Conservation (phyloP, 73 alveolate species). For the Breviolum minutum region DNA sequence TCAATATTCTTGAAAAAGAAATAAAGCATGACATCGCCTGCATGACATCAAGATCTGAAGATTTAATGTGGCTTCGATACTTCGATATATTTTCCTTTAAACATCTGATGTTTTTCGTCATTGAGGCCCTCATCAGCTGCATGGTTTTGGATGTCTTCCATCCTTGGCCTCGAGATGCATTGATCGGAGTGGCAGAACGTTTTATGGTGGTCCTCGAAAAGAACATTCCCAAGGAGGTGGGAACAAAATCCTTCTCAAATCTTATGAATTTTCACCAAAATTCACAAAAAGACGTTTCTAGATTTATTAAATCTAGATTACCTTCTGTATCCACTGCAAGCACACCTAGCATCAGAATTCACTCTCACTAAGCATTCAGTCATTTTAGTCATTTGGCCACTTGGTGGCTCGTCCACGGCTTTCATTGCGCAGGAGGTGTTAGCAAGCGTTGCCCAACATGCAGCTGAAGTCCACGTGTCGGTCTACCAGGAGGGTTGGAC, state of each 20-base stretch:
- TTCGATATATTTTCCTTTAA: not conserved
- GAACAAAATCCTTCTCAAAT: no score
- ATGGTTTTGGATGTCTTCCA: conserved; percentile 99
- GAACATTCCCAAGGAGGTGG: conserved; percentile 74
- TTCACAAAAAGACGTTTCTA: no score
- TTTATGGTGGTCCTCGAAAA: conserved; percentile 35
- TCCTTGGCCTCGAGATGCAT: conserved; percentile 99
- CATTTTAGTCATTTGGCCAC: no score
- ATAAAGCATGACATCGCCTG: not conserved
- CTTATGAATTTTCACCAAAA: no score
- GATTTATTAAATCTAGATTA: no score
- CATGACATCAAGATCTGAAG: not conserved
- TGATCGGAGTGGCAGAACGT: conserved; percentile 99
- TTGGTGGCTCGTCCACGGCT: no score
- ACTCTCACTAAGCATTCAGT: no score
- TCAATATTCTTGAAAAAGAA: no score
- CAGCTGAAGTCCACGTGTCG: conserved; percentile 98
- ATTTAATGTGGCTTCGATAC: not conserved
- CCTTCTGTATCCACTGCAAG: no score
- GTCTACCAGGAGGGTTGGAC: conserved; percentile 98
- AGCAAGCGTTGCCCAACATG: conserved; percentile 44
- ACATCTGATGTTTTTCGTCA: not conserved
- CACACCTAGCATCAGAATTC: no score
- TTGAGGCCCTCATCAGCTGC: conserved; percentile 98
- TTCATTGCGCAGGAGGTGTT: not conserved